Base-by-base conservation (phyloP, 2,329 filamentous ascomycete species). In the Metarhizium rileyi region DNA sequence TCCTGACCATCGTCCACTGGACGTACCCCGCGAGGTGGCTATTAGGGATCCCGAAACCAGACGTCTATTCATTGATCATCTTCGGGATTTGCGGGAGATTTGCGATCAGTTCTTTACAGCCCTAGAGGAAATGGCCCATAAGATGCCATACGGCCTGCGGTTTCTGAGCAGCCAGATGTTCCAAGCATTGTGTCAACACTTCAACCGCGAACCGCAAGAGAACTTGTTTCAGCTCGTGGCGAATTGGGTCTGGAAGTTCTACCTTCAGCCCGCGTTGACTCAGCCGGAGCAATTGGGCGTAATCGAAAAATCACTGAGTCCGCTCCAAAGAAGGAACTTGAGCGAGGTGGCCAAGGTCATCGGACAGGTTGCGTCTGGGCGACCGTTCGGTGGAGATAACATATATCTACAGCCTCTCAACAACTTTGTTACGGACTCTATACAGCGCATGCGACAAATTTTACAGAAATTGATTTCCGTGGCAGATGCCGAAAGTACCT, bases 401-500 rank as follows among this genome's bases (percentile, higher is more conserved):
- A 84, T 97, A 53, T 97, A 97, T 64, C 76, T 98, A 6, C 90
- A 97, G 61, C 93, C 93, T 1, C 77, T 98, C 38, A 98, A 98
- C 66, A 87, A 83, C 45, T 97, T 95, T 64, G 77, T 98, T 44
- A 81, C 78, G 18, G 88, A 96, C 53, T 90, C 90, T 0, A 83
- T 95, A 45, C 83, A 89, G 57, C 79, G 90, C 23, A 74, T 96
- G 51, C 78, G 80, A 28, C 78, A 85, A 12, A 88, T 93, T 42
- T 87, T 87, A 69, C 78, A 77, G 43, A 80, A 85, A 30, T 69
- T 97, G 53, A 88, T 98, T 56, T 81, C 85, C 12, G 87, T 97
- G 12, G 83, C 86, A 14, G 85, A 93, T 59, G 87, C 89, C 0
- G 93, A 98, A 67, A 78, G 81, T 47, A 93, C 93, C 23, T 98